Conservation (phyloP, 805 yeast genomes). For the Kurtzmaniella cleridarum region DNA sequence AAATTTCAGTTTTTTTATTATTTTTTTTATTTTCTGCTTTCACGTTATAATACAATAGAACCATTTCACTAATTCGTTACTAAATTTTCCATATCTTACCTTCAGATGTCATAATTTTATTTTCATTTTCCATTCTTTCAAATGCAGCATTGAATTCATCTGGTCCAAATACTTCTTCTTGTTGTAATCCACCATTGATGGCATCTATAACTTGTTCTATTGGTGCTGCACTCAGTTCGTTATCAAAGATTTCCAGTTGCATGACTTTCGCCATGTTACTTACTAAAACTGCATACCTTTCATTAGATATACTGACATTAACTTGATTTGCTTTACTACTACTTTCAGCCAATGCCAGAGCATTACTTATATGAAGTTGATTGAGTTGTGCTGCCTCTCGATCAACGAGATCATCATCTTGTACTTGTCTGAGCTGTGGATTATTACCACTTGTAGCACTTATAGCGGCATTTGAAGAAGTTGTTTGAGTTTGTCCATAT, state of each 20-base stretch:
- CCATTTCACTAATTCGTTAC: too few relatives aligned
- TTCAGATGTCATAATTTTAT: constrained; percentile 31
- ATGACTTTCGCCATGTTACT: constrained; percentile 26
- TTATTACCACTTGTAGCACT: neutral
- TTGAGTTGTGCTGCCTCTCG: constrained; percentile 15
- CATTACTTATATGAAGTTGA: constrained; percentile 24
- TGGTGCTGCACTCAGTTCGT: constrained; percentile 26
- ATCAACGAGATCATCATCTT: constrained; percentile 3
- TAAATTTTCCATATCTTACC: constrained; percentile 35
- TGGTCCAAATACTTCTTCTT: constrained; percentile 31
- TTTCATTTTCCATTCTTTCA: constrained; percentile 28
- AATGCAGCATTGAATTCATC: constrained; percentile 29
- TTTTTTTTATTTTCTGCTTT: too few relatives aligned
- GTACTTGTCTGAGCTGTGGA: constrained; percentile 5
- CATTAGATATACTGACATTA: constrained; percentile 24
- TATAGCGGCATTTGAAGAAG: constrained; percentile 4
- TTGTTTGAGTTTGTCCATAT: too few relatives aligned
- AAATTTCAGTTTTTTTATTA: too few relatives aligned
- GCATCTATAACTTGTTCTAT: constrained; percentile 25
- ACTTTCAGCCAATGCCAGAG: constrained; percentile 19
- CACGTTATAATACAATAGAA: too few relatives aligned
- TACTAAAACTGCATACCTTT: constrained; percentile 26
- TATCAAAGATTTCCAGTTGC: constrained; percentile 28
- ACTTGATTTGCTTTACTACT: constrained; percentile 11
- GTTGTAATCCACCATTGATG: constrained; percentile 31